Evolutionary conservation across 2,329 filamentous ascomycete genomes (phyloP), one percentile per base, ranked within the genome.

Genomic region (Ophiocordyceps robertsii): DNA sequence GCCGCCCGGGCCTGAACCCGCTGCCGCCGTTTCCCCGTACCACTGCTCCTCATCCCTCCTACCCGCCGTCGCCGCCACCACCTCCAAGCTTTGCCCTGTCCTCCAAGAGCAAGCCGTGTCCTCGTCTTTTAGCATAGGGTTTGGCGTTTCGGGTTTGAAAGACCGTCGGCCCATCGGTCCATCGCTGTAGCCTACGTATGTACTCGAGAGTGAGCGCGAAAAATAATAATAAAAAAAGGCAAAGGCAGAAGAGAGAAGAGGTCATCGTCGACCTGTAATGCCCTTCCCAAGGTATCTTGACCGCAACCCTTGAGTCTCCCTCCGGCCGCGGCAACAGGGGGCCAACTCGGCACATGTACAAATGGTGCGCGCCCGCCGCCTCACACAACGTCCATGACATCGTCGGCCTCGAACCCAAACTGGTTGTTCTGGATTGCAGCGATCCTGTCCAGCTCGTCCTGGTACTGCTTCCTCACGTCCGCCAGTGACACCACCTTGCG

Each of bases 341-440:
- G 32, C 32, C 14, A 16, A 14, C 9, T 27, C 24, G 6, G 24
- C 6, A 36, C 16, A 16, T 16, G 33, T 33, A 33, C 17, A 16
- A 32, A 24, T 35, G 17, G 38, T 36, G 37, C 43, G 36, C 9
- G 17, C 19, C 38, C 37, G 32, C 19, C 46, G 32, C 19, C 46
- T 57, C 46, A 70, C 51, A 63, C 58, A 51, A 74, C 61, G 50
- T 74, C 70, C 72, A 77, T 77, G 44, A 62, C 55, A 49, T 75
- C 70, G 29, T 66, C 72, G 12, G 63, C 66, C 47, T 68, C 64
- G 47, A 95, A 85, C 14, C 84, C 83, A 69, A 93, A 95, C 57
- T 93, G 80, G 44, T 93, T 88, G 56, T 85, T 84, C 63, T 92
- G 81, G 58, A 95, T 88, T 42, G 85, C 83, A 41, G 83, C 85